Conservation (phyloP, 2,329 filamentous ascomycete genomes). For the Ciborinia camelliae region DNA sequence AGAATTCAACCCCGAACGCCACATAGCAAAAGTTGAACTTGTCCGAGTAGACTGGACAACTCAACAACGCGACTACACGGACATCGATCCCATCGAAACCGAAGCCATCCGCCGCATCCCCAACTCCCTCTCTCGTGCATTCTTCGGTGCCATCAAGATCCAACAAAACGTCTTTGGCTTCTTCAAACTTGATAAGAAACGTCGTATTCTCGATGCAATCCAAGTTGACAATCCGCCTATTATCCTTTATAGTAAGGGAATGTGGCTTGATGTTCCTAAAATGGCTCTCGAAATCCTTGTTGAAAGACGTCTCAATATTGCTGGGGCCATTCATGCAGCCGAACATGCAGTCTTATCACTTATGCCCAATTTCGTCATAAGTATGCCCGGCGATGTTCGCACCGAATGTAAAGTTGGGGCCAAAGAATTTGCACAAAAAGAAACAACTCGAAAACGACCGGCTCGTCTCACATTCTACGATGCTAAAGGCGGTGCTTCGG, state of each 20-base stretch:
- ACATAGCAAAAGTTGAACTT: conserved; percentile 80
- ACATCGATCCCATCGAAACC: conserved; percentile 89
- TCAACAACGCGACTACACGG: conserved; percentile 86
- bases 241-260: conserved; percentile 77
- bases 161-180: conserved; percentile 90
- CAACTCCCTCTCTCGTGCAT: conserved; percentile 65
- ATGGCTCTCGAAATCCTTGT: conserved; percentile 75
- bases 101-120: conserved; percentile 75
- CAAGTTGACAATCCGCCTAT: conserved; percentile 92
- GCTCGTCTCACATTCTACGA: conserved; percentile 93
- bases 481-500: conserved; percentile 79
- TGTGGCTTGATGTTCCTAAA: conserved; percentile 92
- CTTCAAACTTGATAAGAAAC: conserved; percentile 89
- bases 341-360: conserved; percentile 86
- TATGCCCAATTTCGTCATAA: conserved; percentile 87
- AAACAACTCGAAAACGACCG: conserved; percentile 73
- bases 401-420: conserved; percentile 89
- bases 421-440: conserved; percentile 77
- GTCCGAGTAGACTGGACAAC: conserved; percentile 96
- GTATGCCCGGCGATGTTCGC: conserved; percentile 83
- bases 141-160: conserved; percentile 82
- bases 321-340: conserved; percentile 88
- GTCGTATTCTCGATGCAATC: conserved; percentile 84
- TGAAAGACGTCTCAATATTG: conserved; percentile 70
- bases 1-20: conserved; percentile 76